phyloP scores from a whole-genome alignment of 2,329 filamentous ascomycete species.

The Ophiocordyceps sinensis region DNA sequence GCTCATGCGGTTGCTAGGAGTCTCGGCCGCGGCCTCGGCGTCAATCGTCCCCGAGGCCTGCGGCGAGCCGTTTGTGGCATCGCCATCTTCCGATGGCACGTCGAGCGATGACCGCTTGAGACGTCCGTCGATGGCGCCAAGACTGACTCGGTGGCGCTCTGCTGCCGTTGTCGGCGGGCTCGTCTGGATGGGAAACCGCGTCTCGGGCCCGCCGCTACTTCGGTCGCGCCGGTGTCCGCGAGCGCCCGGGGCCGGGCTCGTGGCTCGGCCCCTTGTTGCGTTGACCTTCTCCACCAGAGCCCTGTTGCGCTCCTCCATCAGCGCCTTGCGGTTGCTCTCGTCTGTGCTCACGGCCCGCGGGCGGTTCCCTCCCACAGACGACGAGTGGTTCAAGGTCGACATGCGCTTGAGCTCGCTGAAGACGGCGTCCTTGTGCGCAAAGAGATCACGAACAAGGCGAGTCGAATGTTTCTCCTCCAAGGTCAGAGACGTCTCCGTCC shows the following conservation, averaged over 20 bases:
- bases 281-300: constrained; percentile 58
- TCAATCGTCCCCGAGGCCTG: constrained; percentile 8
- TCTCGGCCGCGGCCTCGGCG: constrained; percentile 25
- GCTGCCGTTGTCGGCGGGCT: constrained; percentile 40
- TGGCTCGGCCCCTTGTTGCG: constrained; percentile 54
- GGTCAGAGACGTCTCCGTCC: constrained; percentile 75
- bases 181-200: constrained; percentile 71
- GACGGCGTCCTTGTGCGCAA: constrained; percentile 86
- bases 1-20: constrained; percentile 39
- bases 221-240: constrained; percentile 62
- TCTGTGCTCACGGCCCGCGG: constrained; percentile 86
- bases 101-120: constrained; percentile 60
- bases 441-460: constrained; percentile 80
- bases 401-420: constrained; percentile 93
- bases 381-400: constrained; percentile 53
- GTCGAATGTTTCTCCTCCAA: constrained; percentile 92
- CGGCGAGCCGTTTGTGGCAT: constrained; percentile 27
- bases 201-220: constrained; percentile 58
- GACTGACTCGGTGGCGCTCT: constrained; percentile 34
- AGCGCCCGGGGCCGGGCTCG: constrained; percentile 53
- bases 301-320: constrained; percentile 86
- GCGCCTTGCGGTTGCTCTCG: constrained; percentile 83
- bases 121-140: constrained; percentile 31
- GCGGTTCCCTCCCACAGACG: constrained; percentile 40
- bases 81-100: constrained; percentile 49